A percentile compares a stretch with the other conserved stretches of the same genome.
Evolutionary conservation across 768 basidiomycete species (phyloP).

Genomic region (Epithele typhae): DNA sequence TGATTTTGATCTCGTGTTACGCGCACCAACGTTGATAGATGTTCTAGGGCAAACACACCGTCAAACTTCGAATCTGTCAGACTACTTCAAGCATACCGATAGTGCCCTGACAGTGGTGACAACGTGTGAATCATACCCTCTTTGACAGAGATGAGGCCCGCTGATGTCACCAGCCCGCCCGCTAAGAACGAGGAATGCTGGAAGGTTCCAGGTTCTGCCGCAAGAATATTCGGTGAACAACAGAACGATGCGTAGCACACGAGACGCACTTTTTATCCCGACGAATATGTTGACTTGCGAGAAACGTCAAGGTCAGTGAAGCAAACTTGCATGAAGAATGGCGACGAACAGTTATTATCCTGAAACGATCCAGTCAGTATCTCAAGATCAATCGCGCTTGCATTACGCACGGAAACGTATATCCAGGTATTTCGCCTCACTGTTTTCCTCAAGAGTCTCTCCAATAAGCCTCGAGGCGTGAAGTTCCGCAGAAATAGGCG

Average conservation of each 20-base stretch:
- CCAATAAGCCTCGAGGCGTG: slow-evolving; percentile 46
- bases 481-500: slow-evolving; percentile 40
- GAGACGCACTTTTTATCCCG: slow-evolving; percentile 54
- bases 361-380: slow-evolving; percentile 19
- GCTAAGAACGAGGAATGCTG: slow-evolving; percentile 62
- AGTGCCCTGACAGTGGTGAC: slow-evolving; percentile 66
- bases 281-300: slow-evolving; percentile 58
- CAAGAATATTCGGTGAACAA: background rate
- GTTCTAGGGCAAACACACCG: slow-evolving; percentile 32
- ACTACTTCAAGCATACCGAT: slow-evolving; percentile 29
- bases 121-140: slow-evolving; percentile 55
- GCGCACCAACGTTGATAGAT: slow-evolving; percentile 40
- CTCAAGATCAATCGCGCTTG: background rate
- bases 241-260: background rate
- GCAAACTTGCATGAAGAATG: no score
- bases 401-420: slow-evolving; percentile 48
- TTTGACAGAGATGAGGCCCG: slow-evolving; percentile 62
- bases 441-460: slow-evolving; percentile 54
- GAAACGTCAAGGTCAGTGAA: background rate
- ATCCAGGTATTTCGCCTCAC: slow-evolving; percentile 64
- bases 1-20: no score
- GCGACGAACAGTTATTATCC: slow-evolving; percentile 49
- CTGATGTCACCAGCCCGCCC: slow-evolving; percentile 60
- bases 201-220: slow-evolving; percentile 46
- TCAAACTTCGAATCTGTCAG: no score